Percentiles rank a stretch among this genome's conserved stretches.
These are phyloP conservation scores for Thalassiosira mediterranea DNA, from an alignment of 352 stramenopile genomes.

Conservation along the genomic window DNA sequence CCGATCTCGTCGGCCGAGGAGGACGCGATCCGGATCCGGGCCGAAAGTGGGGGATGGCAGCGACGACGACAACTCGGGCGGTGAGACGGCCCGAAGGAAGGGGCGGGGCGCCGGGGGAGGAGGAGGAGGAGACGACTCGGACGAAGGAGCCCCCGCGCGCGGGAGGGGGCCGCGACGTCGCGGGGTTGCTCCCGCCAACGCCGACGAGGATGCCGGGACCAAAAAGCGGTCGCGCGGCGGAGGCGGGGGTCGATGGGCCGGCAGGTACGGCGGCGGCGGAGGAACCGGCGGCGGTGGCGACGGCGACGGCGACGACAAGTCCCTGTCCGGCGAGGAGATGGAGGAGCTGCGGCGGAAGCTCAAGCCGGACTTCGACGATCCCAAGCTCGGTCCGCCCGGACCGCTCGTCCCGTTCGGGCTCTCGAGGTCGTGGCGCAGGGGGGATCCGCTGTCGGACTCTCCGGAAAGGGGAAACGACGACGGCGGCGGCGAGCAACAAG, in stretches of 20 bases:
- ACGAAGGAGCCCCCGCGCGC: neutral
- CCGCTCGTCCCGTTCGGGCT: slow-evolving; percentile 64
- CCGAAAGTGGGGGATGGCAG: slow-evolving; percentile 9
- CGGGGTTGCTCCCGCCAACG: slow-evolving; percentile 7
- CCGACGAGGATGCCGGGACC: neutral
- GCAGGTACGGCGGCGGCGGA: neutral
- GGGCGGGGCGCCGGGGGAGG: slow-evolving; percentile 2
- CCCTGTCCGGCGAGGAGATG: slow-evolving; percentile 36
- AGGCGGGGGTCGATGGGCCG: slow-evolving; percentile 13
- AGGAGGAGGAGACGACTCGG: neutral
- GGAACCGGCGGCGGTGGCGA: neutral
- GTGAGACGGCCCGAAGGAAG: slow-evolving; percentile 15
- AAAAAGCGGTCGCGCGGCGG: neutral
- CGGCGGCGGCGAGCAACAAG: neutral
- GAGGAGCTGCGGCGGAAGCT: slow-evolving; percentile 30
- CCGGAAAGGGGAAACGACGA: neutral
- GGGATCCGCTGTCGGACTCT: neutral
- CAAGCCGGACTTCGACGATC: slow-evolving; percentile 68
- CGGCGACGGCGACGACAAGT: slow-evolving; percentile 1
- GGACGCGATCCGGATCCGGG: slow-evolving; percentile 31
- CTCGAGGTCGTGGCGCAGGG: slow-evolving; percentile 23
- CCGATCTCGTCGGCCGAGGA: slow-evolving; percentile 12
- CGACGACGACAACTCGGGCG: slow-evolving; percentile 8
- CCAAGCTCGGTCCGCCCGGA: slow-evolving; percentile 67
- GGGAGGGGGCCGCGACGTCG: neutral